Conservation (phyloP, 257 asterid genomes). For the Salvia splendens region DNA sequence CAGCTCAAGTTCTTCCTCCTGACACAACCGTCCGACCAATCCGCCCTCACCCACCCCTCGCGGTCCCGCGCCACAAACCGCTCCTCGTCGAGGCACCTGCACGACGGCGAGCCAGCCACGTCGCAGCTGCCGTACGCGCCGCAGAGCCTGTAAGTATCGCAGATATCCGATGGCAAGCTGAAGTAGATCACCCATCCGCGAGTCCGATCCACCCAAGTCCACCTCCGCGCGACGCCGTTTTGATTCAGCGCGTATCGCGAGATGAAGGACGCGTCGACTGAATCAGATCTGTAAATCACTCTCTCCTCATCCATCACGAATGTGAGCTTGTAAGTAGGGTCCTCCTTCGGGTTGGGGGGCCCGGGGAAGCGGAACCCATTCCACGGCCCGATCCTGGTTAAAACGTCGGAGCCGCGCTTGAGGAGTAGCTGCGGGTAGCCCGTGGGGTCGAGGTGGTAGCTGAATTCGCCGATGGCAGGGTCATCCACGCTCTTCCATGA, state of each 20-base stretch:
- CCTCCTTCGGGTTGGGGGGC: not conserved
- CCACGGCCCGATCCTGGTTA: constrained; percentile 17
- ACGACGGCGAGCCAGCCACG: not conserved
- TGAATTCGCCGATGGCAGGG: not conserved
- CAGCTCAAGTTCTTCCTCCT: not conserved
- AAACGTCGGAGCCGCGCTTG: not conserved
- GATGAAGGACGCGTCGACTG: too few relatives aligned
- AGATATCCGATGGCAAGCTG: not conserved
- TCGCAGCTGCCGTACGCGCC: constrained; percentile 9
- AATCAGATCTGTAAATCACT: too few relatives aligned
- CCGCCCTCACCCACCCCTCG: not conserved
- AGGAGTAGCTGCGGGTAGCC: not conserved
- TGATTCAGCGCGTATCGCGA: too few relatives aligned
- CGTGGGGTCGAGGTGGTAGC: not conserved
- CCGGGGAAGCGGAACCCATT: constrained; percentile 10
- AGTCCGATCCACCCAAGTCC: too few relatives aligned
- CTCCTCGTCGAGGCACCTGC: constrained; percentile 6
- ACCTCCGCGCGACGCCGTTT: too few relatives aligned
- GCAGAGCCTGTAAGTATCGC: not conserved
- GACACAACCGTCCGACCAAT: constrained; percentile 11
- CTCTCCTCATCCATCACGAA: not conserved
- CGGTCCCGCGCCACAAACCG: not conserved
- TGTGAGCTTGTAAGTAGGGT: not conserved
- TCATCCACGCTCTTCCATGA: constrained; percentile 23
- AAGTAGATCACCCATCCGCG: not conserved